Percentiles rank a stretch among this genome's conserved stretches.
Evolutionary conservation across 2,329 filamentous ascomycete genomes (phyloP).

Genomic region (Colletotrichum sp.): DNA sequence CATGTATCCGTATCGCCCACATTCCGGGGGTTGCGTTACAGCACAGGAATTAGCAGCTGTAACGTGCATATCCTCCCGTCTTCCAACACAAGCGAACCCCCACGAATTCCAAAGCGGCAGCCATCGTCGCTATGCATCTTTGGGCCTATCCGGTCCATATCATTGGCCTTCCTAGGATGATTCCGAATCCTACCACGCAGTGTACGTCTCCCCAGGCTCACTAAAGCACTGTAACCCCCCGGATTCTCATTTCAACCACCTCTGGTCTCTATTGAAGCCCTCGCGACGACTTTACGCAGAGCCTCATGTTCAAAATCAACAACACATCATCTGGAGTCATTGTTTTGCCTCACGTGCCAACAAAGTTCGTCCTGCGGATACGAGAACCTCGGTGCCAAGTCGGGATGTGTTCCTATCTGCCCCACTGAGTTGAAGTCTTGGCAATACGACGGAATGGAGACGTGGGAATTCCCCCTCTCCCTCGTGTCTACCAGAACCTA

Average conservation of each 20-base stretch:
- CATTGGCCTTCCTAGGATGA: background rate
- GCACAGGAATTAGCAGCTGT: background rate
- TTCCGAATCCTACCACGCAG: background rate
- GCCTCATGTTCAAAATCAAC: background rate
- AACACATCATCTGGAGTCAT: background rate
- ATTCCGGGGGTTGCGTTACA: background rate
- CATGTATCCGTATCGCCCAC: background rate
- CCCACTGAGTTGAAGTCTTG: background rate
- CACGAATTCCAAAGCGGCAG: background rate
- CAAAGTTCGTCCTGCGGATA: background rate
- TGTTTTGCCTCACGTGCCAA: background rate
- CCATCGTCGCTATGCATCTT: background rate
- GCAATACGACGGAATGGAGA: background rate
- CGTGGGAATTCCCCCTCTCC: background rate
- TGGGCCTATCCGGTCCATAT: background rate
- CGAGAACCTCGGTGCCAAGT: background rate
- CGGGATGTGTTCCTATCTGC: background rate
- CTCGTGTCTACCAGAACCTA: background rate
- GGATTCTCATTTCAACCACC: background rate
- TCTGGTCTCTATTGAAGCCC: background rate
- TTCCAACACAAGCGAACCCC: background rate
- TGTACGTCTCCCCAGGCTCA: background rate
- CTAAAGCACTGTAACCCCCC: background rate
- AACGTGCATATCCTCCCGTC: background rate
- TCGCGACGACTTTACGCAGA: background rate